Conservation (phyloP, 1,284 basidiomycete genomes). For the Leccinum subrobustum region DNA sequence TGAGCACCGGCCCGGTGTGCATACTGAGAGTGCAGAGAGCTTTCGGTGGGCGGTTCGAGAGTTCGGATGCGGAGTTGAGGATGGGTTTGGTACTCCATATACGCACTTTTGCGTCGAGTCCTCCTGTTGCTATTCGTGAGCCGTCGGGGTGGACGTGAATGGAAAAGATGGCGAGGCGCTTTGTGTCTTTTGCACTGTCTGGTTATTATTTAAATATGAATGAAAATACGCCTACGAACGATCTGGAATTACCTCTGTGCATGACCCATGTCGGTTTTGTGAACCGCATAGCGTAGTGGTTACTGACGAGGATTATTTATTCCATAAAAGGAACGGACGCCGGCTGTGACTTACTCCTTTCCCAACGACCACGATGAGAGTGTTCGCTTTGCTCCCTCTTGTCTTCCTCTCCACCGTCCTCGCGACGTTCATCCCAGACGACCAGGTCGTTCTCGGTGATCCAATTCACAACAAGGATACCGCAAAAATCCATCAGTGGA, state of each 20-base stretch:
- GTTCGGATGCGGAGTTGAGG: conserved; percentile 69
- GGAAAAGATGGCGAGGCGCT: conserved; percentile 87
- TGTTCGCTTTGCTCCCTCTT: conserved; percentile 24
- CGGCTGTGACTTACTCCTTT: background rate
- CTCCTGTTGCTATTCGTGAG: conserved; percentile 93
- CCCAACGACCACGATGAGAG: conserved; percentile 25
- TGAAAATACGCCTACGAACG: background rate
- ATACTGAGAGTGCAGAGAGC: conserved; percentile 89
- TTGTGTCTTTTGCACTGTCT: conserved; percentile 45
- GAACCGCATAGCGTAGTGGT: conserved; percentile 43
- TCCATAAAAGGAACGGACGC: background rate
- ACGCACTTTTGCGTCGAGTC: conserved; percentile 92
- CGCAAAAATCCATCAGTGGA: conserved; percentile 44
- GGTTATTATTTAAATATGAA: conserved; percentile 3
- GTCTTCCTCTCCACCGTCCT: conserved; percentile 27
- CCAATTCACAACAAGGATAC: conserved; percentile 46
- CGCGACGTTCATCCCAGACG: conserved; percentile 30
- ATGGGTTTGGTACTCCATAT: conserved; percentile 98
- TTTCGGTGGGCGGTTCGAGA: conserved; percentile 78
- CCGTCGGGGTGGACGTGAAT: conserved; percentile 95
- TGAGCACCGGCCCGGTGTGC: conserved; percentile 93
- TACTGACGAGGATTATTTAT: background rate
- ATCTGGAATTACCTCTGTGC: conserved; percentile 40
- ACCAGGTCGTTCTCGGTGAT: conserved; percentile 37
- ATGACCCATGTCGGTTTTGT: conserved; percentile 58